These are phyloP conservation scores for Magnusiomyces sp. DNA, from an alignment of 1,139 yeast genomes.

Conservation along the genomic window DNA sequence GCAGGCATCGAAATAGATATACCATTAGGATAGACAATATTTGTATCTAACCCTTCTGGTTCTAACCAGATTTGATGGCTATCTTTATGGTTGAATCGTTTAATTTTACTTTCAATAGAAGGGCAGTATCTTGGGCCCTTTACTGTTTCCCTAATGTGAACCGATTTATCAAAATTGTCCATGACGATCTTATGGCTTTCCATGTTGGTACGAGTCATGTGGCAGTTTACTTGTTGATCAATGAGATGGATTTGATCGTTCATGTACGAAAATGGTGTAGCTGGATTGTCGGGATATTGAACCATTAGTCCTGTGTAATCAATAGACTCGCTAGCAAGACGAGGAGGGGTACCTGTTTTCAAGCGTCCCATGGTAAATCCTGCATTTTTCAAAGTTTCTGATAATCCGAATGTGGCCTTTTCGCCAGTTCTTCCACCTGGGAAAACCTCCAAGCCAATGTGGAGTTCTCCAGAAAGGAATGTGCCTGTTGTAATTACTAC, in stretches of 20 bases:
- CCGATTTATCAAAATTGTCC: slow-evolving; percentile 65
- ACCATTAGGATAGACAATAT: slow-evolving; percentile 90
- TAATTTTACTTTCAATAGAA: slow-evolving; percentile 82
- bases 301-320: slow-evolving; percentile 49
- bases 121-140: slow-evolving; percentile 98
- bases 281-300: slow-evolving; percentile 75
- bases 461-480: slow-evolving; percentile 88
- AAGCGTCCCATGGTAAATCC: slow-evolving; percentile 84
- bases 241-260: slow-evolving; percentile 54
- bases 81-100: slow-evolving; percentile 67
- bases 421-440: slow-evolving; percentile 97
- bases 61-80: slow-evolving; percentile 89
- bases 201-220: slow-evolving; percentile 70
- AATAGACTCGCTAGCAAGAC: slow-evolving; percentile 65
- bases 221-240: slow-evolving; percentile 53
- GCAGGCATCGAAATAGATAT: slow-evolving; percentile 95
- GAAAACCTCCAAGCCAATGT: slow-evolving; percentile 66
- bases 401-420: slow-evolving; percentile 80
- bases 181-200: slow-evolving; percentile 63
- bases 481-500: slow-evolving; percentile 96
- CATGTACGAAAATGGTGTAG: slow-evolving; percentile 84
- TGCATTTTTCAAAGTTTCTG: slow-evolving; percentile 62
- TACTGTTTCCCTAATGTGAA: slow-evolving; percentile 89
- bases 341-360: slow-evolving; percentile 96
- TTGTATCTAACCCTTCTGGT: slow-evolving; percentile 87